Evolutionary conservation across 2,329 filamentous ascomycete genomes (phyloP).

Genomic region (Corynespora cassiicola): DNA sequence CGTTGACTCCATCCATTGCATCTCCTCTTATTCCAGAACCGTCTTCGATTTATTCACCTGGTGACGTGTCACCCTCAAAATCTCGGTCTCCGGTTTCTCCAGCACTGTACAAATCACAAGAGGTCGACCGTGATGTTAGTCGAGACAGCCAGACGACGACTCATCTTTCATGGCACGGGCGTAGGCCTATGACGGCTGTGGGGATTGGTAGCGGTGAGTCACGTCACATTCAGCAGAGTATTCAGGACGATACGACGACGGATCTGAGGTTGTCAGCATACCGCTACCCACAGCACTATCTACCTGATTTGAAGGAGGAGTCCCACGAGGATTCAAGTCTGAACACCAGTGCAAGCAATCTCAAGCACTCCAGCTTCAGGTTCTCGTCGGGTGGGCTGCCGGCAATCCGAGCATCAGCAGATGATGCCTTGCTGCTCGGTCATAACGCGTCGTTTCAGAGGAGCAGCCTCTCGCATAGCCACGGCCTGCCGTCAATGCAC

Average conservation of each 20-base stretch:
- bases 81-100: conserved; percentile 21
- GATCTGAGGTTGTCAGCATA: conserved; percentile 39
- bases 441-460: conserved; percentile 25
- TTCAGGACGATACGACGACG: conserved; percentile 38
- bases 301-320: conserved; percentile 57
- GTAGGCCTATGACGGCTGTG: conserved; percentile 15
- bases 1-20: conserved; percentile 20
- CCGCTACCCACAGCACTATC: conserved; percentile 41
- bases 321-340: conserved; percentile 55
- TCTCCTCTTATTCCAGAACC: conserved; percentile 17
- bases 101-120: conserved; percentile 12
- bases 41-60: conserved; percentile 33
- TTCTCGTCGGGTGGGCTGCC: conserved; percentile 26
- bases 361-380: conserved; percentile 35
- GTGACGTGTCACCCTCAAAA: conserved; percentile 21
- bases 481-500: conserved; percentile 54
- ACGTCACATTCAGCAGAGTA: conserved; percentile 13
- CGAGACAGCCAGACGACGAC: conserved; percentile 44
- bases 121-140: conserved; percentile 15
- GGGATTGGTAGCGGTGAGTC: conserved; percentile 13
- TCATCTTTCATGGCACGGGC: conserved; percentile 38
- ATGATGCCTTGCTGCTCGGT: conserved; percentile 25
- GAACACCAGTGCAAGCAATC: conserved; percentile 42
- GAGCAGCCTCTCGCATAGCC: conserved; percentile 30
- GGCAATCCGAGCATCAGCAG: conserved; percentile 25